Base-by-base conservation (phyloP, 495 filamentous ascomycete genomes). In the Massariosphaeria phaeospora region DNA sequence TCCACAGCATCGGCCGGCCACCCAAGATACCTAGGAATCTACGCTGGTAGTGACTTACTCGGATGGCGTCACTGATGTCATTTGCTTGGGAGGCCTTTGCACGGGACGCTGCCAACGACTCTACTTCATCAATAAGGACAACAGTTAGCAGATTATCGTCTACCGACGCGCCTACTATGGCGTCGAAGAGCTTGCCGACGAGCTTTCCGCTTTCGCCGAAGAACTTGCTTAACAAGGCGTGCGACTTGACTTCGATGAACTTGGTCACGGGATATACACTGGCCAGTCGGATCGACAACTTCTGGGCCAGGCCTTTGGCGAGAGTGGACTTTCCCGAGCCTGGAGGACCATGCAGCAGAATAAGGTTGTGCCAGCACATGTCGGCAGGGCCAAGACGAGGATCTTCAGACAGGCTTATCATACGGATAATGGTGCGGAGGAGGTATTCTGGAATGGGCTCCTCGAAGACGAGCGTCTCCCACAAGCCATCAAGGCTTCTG, bases 141-240 rank as follows among this genome's bases (percentile, higher is more conserved):
- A 72, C 73, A 12, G 79, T 60, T 36, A 81, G 71, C 3, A 67
- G 67, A 24, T 69, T 61, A 5, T 72, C 66, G 43, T 80, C 75
- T 48, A 70, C 67, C 3, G 76, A 66, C 44, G 78, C 63, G 6
- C 50, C 41, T 48, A 67, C 64, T 39, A 82, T 73, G 25, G 58
- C 57, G n/a, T 76, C 72, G 60, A 82, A 81, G 48, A 74, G 46
- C 35, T 66, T 71, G 17, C 65, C 66, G 15, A 82, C 71, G 8
- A 75, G 64, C 59, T 80, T 81, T n/a, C 75, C 72, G 42, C 76
- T 79, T 59, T 80, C 77, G 13, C 75, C 70, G 57, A 79, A 80
- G 59, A 67, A 80, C 50, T 73, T 76, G 53, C 76, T 80, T 45
- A 77, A 73, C 7, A 82, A 62, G 7, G 69, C 68, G 42, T 76